Evolutionary conservation across 257 asterid species (phyloP), one percentile per base, ranked within the genome.

Genomic region (Nicotiana attenuata): DNA sequence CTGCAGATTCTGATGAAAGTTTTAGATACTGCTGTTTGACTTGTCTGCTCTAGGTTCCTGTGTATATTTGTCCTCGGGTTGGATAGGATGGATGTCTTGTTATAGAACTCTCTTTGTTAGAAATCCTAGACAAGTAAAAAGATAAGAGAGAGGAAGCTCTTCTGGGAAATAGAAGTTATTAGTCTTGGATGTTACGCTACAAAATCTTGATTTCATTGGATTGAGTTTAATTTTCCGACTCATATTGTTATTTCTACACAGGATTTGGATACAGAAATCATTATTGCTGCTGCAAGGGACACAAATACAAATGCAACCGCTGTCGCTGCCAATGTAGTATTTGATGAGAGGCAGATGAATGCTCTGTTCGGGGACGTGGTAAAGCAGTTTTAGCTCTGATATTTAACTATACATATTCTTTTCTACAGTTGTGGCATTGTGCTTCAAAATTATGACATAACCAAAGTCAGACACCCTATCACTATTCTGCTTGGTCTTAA

Each of bases 301-400:
- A 84, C 92, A 20, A 87, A 79, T 83, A 89, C 96, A 76, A 96
- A 86, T 83, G 95, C 96, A 76, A 91, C 97, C 19, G 92, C 97
- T 20, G 91, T 93, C 68, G 88, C 98, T 35, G 97, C 99, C 73
- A 94, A 93, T 83, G 84, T 96, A 79, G 85, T 88, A 64, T 89
- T 92, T 57, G 98, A 96, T 24, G 98, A 96, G 86, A 89, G 94
- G 86, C 98, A 96, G 84, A 94, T 94, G 99, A 96, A 93, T 60
- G 97, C 97, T 29, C 90, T 96, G 76, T 96, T 94, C 86, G 95
- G 94, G 52, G 98, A 96, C 68, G 68, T 94, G 98, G 99, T 96
- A 90, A 89, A 87, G 77, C 33, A 78, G 57, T 56, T 35, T 17
- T 65, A 65, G 83, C 53, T 65, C n/a, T 41, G 47, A 38, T 63